A percentile compares a stretch with the other conserved stretches of the same genome.
Evolutionary conservation across 805 yeast species (phyloP).

Genomic region (Kodamaea restingae): DNA sequence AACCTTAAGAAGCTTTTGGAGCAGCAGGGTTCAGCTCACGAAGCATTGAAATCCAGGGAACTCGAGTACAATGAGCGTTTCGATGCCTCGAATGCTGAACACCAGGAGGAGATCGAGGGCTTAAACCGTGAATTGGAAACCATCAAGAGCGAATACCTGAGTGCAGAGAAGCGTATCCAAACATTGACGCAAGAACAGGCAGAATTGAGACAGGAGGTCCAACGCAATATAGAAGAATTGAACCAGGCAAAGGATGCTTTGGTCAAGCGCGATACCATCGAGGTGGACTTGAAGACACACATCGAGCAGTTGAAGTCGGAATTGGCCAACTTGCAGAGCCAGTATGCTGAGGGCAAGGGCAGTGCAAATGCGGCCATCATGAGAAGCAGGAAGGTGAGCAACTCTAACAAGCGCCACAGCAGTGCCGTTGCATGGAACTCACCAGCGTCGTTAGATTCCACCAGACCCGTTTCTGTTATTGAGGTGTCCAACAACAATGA

Average conservation of each 20-base stretch:
- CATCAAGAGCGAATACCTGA: conserved; percentile 53
- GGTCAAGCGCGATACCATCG: conserved; percentile 57
- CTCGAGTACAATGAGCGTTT: conserved; percentile 46
- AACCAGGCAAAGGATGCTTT: conserved; percentile 56
- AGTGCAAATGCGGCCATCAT: conserved; percentile 25
- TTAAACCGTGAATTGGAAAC: conserved; percentile 53
- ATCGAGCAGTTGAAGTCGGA: conserved; percentile 53
- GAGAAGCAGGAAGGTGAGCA: conserved; percentile 27
- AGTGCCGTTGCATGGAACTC: conserved; percentile 36
- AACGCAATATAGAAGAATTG: conserved; percentile 57
- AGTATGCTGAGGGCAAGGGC: conserved; percentile 24
- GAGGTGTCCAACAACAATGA: conserved; percentile 53
- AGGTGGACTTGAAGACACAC: conserved; percentile 60
- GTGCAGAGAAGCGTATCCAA: conserved; percentile 56
- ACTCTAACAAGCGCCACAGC: conserved; percentile 39
- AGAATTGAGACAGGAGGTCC: conserved; percentile 60
- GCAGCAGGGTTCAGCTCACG: conserved; percentile 51
- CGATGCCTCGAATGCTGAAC: conserved; percentile 43
- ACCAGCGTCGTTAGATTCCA: conserved; percentile 36
- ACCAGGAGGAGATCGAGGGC: conserved; percentile 43
- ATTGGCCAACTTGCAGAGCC: conserved; percentile 42
- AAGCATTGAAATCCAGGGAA: conserved; percentile 52
- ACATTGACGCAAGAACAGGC: conserved; percentile 59
- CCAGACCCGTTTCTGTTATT: conserved; percentile 59
- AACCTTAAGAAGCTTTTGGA: conserved; percentile 43